A percentile compares a stretch with the other conserved stretches of the same genome.
Conservation (phyloP, 1,139 yeast genomes). For the Taphrina betulina region DNA sequence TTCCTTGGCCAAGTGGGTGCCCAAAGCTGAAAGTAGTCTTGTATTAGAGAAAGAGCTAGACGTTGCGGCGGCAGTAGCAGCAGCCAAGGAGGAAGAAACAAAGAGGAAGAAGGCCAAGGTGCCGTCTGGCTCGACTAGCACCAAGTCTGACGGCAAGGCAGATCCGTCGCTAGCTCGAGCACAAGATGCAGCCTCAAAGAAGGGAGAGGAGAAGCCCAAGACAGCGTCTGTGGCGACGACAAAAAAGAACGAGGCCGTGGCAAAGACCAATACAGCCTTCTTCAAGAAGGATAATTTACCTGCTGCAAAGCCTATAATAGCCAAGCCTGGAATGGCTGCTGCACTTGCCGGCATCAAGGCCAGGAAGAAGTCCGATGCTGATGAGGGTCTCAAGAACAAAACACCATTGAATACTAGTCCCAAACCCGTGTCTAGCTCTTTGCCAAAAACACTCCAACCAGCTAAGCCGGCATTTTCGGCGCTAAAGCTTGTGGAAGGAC, state of each 20-base stretch:
- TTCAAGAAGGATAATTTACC: conserved; percentile 20
- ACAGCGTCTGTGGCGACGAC: neutral
- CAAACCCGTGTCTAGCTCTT: neutral
- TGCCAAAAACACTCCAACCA: neutral
- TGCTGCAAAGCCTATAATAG: conserved; percentile 4
- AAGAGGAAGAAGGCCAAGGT: conserved; percentile 15
- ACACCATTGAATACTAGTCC: neutral
- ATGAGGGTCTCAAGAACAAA: neutral
- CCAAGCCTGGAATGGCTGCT: conserved; percentile 21
- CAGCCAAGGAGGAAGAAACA: conserved; percentile 14
- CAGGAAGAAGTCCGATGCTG: conserved; percentile 18
- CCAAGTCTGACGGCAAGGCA: neutral
- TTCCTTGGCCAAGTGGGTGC: conserved; percentile 1
- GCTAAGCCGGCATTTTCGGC: conserved; percentile 16
- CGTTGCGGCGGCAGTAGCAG: conserved; percentile 9
- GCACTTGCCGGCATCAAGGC: conserved; percentile 31
- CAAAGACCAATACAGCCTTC: conserved; percentile 22
- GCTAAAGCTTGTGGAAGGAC: conserved; percentile 22
- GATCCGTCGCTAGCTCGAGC: neutral
- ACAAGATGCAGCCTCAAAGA: neutral
- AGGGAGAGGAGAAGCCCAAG: conserved; percentile 11
- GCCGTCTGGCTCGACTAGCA: neutral
- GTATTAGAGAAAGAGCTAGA: conserved; percentile 16
- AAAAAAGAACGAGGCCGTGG: conserved; percentile 18
- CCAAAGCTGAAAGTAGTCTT: conserved; percentile 20